phyloP scores from a whole-genome alignment of 805 yeast genomes.

The Ogataea polymorpha region DNA sequence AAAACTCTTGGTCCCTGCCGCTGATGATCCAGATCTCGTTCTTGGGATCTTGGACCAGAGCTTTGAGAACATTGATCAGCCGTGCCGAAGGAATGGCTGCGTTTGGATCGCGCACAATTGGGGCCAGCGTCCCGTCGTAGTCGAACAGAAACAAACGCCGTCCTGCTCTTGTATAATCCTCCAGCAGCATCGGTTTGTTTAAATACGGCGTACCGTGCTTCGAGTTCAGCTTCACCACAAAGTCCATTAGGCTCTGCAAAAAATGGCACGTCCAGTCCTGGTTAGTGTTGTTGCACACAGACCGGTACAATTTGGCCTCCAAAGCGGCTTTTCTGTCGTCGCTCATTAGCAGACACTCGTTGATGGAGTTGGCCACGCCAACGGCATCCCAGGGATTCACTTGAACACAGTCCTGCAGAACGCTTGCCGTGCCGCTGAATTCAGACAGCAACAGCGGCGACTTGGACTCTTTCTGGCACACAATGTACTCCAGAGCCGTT shows the following conservation, averaged over 20 bases:
- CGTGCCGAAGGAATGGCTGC: conserved; percentile 92
- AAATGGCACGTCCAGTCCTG: conserved; percentile 77
- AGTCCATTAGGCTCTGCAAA: conserved; percentile 38
- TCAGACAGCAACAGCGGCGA: conserved; percentile 87
- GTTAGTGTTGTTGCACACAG: conserved; percentile 67
- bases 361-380: conserved; percentile 82
- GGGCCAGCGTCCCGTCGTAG: conserved; percentile 96
- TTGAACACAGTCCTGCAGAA: conserved; percentile 66
- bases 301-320: conserved; percentile 54
- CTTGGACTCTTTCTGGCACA: conserved; percentile 71
- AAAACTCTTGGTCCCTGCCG: conserved; percentile 89
- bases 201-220: conserved; percentile 75
- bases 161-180: conserved; percentile 56
- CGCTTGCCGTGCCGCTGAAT: conserved; percentile 84
- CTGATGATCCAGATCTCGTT: conserved; percentile 94
- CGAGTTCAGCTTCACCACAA: conserved; percentile 35
- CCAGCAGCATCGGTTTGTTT: conserved; percentile 62
- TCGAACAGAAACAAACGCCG: conserved; percentile 85
- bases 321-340: conserved; percentile 41
- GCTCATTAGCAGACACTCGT: conserved; percentile 61
- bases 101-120: conserved; percentile 95
- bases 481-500: conserved; percentile 87
- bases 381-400: conserved; percentile 98
- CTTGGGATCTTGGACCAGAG: conserved; percentile 66
- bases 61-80: conserved; percentile 55